Conservation (phyloP, 164 flowering plant species). For the Sextonia rubra region DNA sequence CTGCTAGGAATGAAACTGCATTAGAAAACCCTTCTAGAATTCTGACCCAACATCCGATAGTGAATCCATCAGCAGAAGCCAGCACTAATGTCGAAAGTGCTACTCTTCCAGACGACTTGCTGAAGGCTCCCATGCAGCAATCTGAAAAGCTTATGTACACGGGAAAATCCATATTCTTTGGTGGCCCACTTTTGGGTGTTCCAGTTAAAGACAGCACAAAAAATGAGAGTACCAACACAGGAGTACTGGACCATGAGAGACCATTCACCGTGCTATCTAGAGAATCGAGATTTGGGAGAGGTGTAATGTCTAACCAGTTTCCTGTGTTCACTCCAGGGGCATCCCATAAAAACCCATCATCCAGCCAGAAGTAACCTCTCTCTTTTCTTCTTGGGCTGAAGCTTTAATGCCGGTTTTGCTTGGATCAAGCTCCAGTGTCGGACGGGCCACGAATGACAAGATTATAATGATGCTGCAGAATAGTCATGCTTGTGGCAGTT, state of each 20-base stretch:
- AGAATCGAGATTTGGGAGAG: conserved; percentile 55
- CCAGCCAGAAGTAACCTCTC: conserved; percentile 25
- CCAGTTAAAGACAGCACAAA: conserved; percentile 37
- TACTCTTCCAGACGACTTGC: conserved; percentile 29
- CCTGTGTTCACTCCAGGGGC: conserved; percentile 71
- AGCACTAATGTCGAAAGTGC: conserved; percentile 32
- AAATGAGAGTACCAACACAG: conserved; percentile 27
- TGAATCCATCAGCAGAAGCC: conserved; percentile 18
- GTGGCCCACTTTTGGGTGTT: conserved; percentile 72
- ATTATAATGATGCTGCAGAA: background rate
- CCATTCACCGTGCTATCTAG: conserved; percentile 21
- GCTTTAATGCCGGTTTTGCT: background rate
- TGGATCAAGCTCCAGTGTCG: background rate
- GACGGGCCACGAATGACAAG: background rate
- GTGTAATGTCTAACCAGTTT: conserved; percentile 59
- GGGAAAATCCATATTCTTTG: conserved; percentile 87
- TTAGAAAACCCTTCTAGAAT: conserved; percentile 42
- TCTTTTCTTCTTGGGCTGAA: background rate
- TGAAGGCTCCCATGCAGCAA: conserved; percentile 31
- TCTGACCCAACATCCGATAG: conserved; percentile 9
- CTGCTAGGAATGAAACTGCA: conserved; percentile 35
- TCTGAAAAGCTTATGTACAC: conserved; percentile 66
- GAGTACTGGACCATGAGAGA: conserved; percentile 47
- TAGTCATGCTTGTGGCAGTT: background rate
- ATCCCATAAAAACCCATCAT: conserved; percentile 23